Conservation (phyloP, 2,329 filamentous ascomycete species). For the Aspergillus intermedius region DNA sequence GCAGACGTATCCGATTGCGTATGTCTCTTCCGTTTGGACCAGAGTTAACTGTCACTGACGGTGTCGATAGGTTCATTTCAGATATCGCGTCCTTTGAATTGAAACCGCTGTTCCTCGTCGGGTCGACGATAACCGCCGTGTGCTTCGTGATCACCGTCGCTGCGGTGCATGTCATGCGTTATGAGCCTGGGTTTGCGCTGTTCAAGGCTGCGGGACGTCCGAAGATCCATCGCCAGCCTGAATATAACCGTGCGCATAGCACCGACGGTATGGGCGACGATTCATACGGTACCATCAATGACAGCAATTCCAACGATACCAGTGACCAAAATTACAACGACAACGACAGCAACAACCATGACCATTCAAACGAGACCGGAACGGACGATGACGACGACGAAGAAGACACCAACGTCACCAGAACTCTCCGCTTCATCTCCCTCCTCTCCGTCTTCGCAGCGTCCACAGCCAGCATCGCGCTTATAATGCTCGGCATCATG, state of each 20-base stretch:
- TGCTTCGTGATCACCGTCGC: slow-evolving; percentile 15
- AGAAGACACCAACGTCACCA: slow-evolving; percentile 11
- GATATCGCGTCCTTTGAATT: slow-evolving; percentile 18
- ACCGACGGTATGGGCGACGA: not conserved
- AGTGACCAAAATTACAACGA: not conserved
- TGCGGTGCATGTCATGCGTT: slow-evolving; percentile 16
- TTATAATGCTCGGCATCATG: slow-evolving; percentile 15
- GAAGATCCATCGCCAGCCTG: not conserved
- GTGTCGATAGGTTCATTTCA: slow-evolving; percentile 13
- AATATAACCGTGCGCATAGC: not conserved
- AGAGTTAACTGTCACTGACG: not conserved
- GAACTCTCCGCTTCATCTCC: slow-evolving; percentile 13
- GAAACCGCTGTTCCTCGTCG: slow-evolving; percentile 17
- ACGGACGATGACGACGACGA: slow-evolving; percentile 3
- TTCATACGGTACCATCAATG: not conserved
- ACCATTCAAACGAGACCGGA: not conserved
- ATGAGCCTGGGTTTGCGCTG: slow-evolving; percentile 15
- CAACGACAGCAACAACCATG: not conserved
- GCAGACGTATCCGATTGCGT: slow-evolving; percentile 8
- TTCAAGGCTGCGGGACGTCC: slow-evolving; percentile 1
- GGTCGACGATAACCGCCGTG: slow-evolving; percentile 14
- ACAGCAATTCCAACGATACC: not conserved
- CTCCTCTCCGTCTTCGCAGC: slow-evolving; percentile 14
- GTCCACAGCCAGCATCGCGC: slow-evolving; percentile 8
- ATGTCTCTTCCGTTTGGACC: not conserved